Base-by-base conservation (phyloP, 2,329 filamentous ascomycete species). In the Fonsecaea pugnacius region DNA sequence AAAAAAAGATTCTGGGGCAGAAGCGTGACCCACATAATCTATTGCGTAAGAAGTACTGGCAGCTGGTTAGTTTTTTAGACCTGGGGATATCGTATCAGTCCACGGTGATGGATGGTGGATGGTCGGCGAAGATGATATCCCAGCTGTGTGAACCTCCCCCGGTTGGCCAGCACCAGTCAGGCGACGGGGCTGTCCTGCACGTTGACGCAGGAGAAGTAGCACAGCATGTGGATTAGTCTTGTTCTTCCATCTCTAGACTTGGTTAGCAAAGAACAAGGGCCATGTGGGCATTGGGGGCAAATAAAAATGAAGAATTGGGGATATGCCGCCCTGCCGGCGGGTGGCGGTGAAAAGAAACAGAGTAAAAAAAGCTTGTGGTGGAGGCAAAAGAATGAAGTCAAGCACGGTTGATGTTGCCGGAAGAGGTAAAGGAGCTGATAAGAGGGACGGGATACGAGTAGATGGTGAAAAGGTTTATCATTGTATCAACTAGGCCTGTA, bases 351-450 rank as follows among this genome's bases (percentile, higher is more conserved):
- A 56, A 56, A 62, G 51, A 35, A 53, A 35, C 16, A 27, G 30
- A 40, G 3, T n/a, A 14, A 36, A 32, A 2, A 12, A 9, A 30
- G 27, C 27, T 35, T 14, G 3, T 3, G 16, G 59, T 55, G 59
- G 59, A 56, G 59, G 30, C 51, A 43, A 62, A 30, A 40, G n/a
- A 33, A 32, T 27, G 8, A 43, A 48, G 33, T 21, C 33, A 32
- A 53, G 21, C 24, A 30, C 14, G 59, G 64, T 63, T 63, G 30
- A 8, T 46, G 36, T 61, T 63, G 38, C 64, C 57, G n/a, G 57
- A 66, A 63, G 18, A 58, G 64, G 64, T 58, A 32, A 21, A 59
- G 43, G 21, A 27, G 46, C 36, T 24, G 58, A 60, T 60, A 60
- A 24, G 10, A 7, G 18, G 24, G 9, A 27, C 9, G 8, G 9